Conservation (phyloP, 2,329 filamentous ascomycete species). For the Pestalotiopsis sp. region DNA sequence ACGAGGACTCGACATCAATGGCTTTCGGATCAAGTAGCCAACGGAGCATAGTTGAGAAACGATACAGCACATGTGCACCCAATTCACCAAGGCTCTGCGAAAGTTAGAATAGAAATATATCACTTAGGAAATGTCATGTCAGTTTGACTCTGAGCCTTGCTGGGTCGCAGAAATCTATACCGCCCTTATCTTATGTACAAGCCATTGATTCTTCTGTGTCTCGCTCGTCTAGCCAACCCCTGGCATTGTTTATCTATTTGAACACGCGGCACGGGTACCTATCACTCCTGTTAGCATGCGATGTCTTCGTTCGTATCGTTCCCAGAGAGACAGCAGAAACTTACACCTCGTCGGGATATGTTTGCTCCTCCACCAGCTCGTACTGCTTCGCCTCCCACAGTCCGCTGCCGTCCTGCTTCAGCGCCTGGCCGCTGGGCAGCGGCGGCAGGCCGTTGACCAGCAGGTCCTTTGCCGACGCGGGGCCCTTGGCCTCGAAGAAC, state of each 20-base stretch:
- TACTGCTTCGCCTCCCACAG: conserved; percentile 72
- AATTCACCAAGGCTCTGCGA: not conserved
- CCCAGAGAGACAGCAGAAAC: not conserved
- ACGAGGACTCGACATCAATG: too few species aligned
- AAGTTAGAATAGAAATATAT: not conserved
- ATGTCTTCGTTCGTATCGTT: conserved; percentile 11
- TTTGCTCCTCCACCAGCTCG: conserved; percentile 63
- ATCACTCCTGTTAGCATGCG: conserved; percentile 32
- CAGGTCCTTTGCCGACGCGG: conserved; percentile 55
- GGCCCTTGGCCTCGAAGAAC: conserved; percentile 69
- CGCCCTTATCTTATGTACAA: conserved; percentile 29
- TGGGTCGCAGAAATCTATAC: conserved; percentile 15
- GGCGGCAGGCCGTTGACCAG: conserved; percentile 82
- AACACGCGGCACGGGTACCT: conserved; percentile 70
- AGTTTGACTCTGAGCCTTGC: not conserved
- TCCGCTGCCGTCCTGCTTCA: conserved; percentile 44
- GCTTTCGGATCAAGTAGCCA: not conserved
- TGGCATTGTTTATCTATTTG: conserved; percentile 41
- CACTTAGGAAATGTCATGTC: conserved; percentile 4
- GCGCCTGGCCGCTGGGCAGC: conserved; percentile 72
- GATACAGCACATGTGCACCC: not conserved
- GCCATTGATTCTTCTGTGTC: conserved; percentile 1
- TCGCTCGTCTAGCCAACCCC: conserved; percentile 13
- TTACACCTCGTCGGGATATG: conserved; percentile 65
- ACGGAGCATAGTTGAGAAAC: not conserved